Evolutionary conservation across 352 stramenopile species (phyloP), one percentile per base, ranked within the genome.

Genomic region (Phytophthora brassicae): DNA sequence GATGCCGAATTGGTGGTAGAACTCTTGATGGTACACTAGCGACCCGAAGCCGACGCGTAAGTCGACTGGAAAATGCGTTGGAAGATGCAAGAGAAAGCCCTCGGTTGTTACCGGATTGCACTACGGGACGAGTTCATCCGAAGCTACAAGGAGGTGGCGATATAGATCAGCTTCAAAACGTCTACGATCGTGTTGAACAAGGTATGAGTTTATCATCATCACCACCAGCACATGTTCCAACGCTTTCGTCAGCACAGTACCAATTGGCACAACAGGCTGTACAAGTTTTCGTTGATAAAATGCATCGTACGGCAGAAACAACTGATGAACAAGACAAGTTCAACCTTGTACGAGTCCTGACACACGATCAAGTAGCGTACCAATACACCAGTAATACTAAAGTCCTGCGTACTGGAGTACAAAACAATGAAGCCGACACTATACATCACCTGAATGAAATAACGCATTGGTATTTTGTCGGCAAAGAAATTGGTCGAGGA

Each of bases 401-500:
- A 54, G 16, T n/a, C 29, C 7, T 20, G 23, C 42, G 7, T 43
- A 12, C 7, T 6, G 19, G 29, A 44, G 26, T 54, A 19, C 60
- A 68, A 23, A 48, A 44, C 23, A 28, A 57, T 6, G 43, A 62
- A 56, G 14, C 1, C 45, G 41, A 33, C 24, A 1, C 14, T 9
- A 3, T 43, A 16, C 62, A 75, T 38, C 64, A 57, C 9, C 9
- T 54, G 6, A 50, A 77, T 17, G 36, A 64, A 7, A 53, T 74
- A 6, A 29, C 47, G 2, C 57, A 39, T 19, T 89, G 74, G 59
- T 91, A 91, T 26, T 36, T 29, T 1, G 22, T 88, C 1, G 76
- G 66, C 1, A 77, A 81, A 20, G 67, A 83, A 24, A 66, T 89
- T 36, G 79, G 72, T 6, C 66, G 64, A 28, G 81, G 79, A 2